Evolutionary conservation across 2,329 filamentous ascomycete species (phyloP), one percentile per base, ranked within the genome.

Genomic region (Aspergillus quadricinctus): DNA sequence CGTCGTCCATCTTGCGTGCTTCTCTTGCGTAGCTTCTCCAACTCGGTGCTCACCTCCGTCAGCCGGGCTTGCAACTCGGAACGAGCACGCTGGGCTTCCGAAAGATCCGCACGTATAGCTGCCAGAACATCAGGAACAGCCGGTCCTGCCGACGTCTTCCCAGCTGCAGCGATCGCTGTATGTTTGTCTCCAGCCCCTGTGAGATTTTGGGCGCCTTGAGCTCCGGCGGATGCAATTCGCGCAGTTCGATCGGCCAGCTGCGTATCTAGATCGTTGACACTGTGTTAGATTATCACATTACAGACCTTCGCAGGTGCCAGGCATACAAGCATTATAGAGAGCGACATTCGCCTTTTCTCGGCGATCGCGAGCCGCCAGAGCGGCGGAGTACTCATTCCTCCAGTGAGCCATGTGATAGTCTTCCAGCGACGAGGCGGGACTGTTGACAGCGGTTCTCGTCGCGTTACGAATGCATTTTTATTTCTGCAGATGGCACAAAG

Each of bases 341-440:
- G 86, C 82, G 66, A 79, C 76, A 64, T 86, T 84, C 56, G 79
- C 80, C 67, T 84, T 81, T 68, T 91, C 88, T 60, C 85, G 82
- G 67, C 85, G 82, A 66, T 90, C 89, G 61, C 86, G 81, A 66
- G 88, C 86, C 64, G 85, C 82, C 62, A 97, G 80, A 62, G 88
- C 88, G 59, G 84, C 80, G 60, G 90, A 80, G 73, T 96, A 97
- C 67, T 95, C 89, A 63, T 89, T 86, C 68, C 87, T 83, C 89
- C 92, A 95, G 78, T 83, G 84, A 61, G 84, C 81, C 83, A 86
- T 85, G 25, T 60, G 58, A 60, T 57, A 54, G 49, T 51, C 46
- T 45, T 46, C 19, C 19, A 7, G 49, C 57, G 52, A 61, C 56
- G 58, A 57, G 49, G 45, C 23, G 64, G 57, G 37, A 49, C 48